Evolutionary conservation across 768 basidiomycete genomes (phyloP), one percentile per base, ranked within the genome.

Genomic region (Hypholoma fasciculare): DNA sequence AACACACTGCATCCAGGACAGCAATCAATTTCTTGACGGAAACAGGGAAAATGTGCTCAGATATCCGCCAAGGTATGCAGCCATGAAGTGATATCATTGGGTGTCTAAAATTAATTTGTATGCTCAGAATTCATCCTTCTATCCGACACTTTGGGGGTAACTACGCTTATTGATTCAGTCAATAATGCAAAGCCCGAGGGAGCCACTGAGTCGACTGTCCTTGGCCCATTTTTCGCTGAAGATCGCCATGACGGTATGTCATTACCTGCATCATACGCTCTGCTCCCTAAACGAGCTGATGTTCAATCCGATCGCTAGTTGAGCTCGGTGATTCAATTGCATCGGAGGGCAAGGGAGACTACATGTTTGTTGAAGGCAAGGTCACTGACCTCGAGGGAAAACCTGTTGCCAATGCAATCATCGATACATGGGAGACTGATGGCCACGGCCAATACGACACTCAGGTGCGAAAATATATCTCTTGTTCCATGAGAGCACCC

Each of bases 381-480:
- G 80, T 94, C 1, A 65, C 84, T 30, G 79, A 85, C 64, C 86
- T 83, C 1, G 73, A 81, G 36, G 90, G 91, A 19, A 73, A 78
- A n/a, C 86, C 87, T 2, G 79, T 94, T 52, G 69, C 85, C 5
- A 76, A 76, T 51, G 90, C 89, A 0, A 64, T 80, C 46, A 89
- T 93, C 58, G 89, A 92, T 52, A 92, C 90, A n/a, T 92, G 89
- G 90, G 89, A 92, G 70, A 86, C 90, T 8, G 92, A 94, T 63
- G 78, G 77, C 0, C 58, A 78, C 50, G 89, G 89, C 65, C 65
- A 69, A 67, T 77, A 73, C 38, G 74, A 77, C 58, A 71, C 67
- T 7, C 77, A 79, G 65, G 76, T 73, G 60, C 14, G 55, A 44
- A 23, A 38, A 17, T n/a, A 16, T 1, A 17, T 12, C 14, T 37